These are phyloP conservation scores for Xylogone sp. DNA, from an alignment of 2,329 filamentous ascomycete species.

Conservation along the genomic window DNA sequence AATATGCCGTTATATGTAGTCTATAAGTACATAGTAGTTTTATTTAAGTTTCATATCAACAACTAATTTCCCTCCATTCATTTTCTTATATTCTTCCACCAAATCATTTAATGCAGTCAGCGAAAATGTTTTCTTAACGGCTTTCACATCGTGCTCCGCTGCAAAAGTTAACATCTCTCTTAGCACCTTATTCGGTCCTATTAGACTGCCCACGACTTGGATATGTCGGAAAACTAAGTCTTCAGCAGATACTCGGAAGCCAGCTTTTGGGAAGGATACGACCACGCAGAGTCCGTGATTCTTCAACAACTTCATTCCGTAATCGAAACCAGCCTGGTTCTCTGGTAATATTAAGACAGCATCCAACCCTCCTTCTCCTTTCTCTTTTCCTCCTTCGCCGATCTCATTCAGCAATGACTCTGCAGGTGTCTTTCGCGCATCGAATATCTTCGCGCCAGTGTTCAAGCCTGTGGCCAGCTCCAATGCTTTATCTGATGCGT, in stretches of 20 bases:
- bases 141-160: slow-evolving; percentile 30
- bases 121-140: slow-evolving; percentile 31
- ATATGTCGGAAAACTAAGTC: slow-evolving; percentile 43
- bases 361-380: slow-evolving; percentile 40
- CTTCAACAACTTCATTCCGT: slow-evolving; percentile 37
- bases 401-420: slow-evolving; percentile 20
- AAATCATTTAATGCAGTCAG: slow-evolving; percentile 35
- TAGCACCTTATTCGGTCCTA: slow-evolving; percentile 36
- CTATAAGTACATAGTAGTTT: neutral
- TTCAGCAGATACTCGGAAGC: slow-evolving; percentile 37
- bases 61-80: slow-evolving; percentile 40
- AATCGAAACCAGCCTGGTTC: slow-evolving; percentile 43
- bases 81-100: slow-evolving; percentile 40
- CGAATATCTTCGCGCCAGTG: slow-evolving; percentile 32
- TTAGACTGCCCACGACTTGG: slow-evolving; percentile 35
- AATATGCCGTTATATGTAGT: too few species aligned
- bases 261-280: slow-evolving; percentile 41
- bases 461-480: slow-evolving; percentile 30
- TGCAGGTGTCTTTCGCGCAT: slow-evolving; percentile 29
- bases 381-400: slow-evolving; percentile 31
- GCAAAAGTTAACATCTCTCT: slow-evolving; percentile 37
- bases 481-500: slow-evolving; percentile 30
- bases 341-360: slow-evolving; percentile 43
- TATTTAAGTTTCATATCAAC: slow-evolving; percentile 25
- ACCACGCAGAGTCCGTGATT: slow-evolving; percentile 42